phyloP scores from a whole-genome alignment of 2,329 filamentous ascomycete genomes.

The Fusarium sp. region DNA sequence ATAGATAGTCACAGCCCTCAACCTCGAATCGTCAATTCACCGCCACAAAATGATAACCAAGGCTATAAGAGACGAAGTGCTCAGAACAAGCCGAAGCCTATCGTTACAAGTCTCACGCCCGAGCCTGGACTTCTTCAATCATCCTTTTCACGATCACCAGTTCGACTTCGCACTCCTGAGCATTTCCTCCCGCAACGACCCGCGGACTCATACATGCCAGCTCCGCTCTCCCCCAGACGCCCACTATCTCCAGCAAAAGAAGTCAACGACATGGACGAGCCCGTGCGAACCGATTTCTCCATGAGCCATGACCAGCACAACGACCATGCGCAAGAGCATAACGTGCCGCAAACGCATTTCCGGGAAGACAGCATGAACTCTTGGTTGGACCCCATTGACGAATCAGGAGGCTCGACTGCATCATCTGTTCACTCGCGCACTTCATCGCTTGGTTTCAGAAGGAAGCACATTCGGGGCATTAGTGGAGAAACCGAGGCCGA shows the following conservation, averaged over 20 bases:
- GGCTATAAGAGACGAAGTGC: conserved; percentile 36
- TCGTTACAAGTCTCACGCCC: conserved; percentile 38
- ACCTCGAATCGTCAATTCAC: conserved; percentile 37
- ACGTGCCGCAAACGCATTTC: conserved; percentile 51
- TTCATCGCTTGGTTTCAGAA: conserved; percentile 73
- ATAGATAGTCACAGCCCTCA: conserved; percentile 47
- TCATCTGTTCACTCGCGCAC: conserved; percentile 85
- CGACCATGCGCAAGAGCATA: conserved; percentile 3
- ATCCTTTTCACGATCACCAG: conserved; percentile 62
- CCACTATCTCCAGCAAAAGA: conserved; percentile 55
- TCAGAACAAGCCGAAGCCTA: conserved; percentile 38
- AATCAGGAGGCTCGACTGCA: conserved; percentile 81
- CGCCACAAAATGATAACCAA: conserved; percentile 33
- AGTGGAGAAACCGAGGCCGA: conserved; percentile 85
- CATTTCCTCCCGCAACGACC: conserved; percentile 57
- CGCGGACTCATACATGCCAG: conserved; percentile 72
- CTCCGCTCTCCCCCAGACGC: conserved; percentile 74
- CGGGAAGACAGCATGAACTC: conserved; percentile 79
- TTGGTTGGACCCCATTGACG: conserved; percentile 94
- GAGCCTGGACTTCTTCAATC: conserved; percentile 56
- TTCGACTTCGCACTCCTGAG: conserved; percentile 42
- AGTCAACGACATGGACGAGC: conserved; percentile 36
- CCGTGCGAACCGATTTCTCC: conserved; percentile 50
- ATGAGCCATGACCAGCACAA: conserved; percentile 24
- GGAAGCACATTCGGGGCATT: conserved; percentile 73